A percentile compares a stretch with the other conserved stretches of the same genome.
phyloP scores from a whole-genome alignment of 73 alveolate species.

The Paramecium octaurelia region DNA sequence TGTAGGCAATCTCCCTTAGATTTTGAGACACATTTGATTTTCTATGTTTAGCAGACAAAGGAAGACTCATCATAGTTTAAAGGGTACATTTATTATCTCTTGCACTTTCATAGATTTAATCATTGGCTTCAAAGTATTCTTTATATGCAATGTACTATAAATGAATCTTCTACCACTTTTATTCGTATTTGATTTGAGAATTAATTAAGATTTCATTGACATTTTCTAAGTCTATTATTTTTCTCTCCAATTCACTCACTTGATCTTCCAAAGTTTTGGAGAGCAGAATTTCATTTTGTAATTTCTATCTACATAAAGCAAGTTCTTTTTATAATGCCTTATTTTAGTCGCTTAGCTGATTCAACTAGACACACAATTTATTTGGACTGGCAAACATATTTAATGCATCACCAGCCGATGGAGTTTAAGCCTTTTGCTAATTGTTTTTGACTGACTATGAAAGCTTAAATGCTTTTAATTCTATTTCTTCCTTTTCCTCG shows the following conservation, averaged over 20 bases:
- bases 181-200: not conserved
- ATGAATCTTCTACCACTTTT: not conserved
- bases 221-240: not conserved
- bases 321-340: constrained; percentile 5
- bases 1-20: constrained; percentile 13
- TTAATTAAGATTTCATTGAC: not conserved
- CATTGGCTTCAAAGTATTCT: not conserved
- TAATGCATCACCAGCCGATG: not conserved
- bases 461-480: not conserved
- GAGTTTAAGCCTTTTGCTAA: not conserved
- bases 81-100: not conserved
- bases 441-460: not conserved
- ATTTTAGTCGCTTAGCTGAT: not conserved
- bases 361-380: not conserved
- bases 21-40: not conserved
- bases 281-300: constrained; percentile 14
- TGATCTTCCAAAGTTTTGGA: constrained; percentile 18
- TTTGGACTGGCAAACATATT: constrained; percentile 43
- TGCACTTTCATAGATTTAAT: constrained; percentile 1
- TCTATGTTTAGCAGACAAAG: not conserved
- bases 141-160: not conserved
- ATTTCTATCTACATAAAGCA: constrained; percentile 6
- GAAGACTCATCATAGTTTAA: not conserved
- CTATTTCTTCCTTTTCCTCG: constrained; percentile 37
- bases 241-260: constrained; percentile 9